Conservation (phyloP, 495 filamentous ascomycete species). For the Penicillium psychrofluorescens region DNA sequence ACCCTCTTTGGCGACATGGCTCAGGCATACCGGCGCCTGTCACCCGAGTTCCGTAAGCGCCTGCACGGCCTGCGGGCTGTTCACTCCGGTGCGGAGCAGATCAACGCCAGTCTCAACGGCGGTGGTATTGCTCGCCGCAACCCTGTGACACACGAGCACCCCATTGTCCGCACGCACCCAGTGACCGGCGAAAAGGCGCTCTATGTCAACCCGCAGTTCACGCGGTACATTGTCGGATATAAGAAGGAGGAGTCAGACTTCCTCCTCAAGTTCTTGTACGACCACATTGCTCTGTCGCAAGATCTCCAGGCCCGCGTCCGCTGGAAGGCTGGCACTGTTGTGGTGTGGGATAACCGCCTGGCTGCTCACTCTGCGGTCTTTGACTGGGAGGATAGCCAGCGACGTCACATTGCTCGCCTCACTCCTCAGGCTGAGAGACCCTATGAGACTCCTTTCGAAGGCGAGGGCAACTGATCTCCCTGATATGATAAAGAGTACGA, state of each 20-base stretch:
- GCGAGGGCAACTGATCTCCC: constrained; percentile 40
- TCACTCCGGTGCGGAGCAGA: constrained; percentile 51
- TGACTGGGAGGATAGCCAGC: constrained; percentile 74
- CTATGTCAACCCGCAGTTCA: constrained; percentile 78
- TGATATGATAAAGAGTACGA: not conserved
- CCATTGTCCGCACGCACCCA: constrained; percentile 56
- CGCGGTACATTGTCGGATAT: constrained; percentile 54
- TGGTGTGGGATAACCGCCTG: constrained; percentile 71
- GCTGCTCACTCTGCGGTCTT: constrained; percentile 71
- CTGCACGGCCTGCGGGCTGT: constrained; percentile 53
- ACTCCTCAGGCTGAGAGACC: constrained; percentile 78
- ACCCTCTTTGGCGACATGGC: constrained; percentile 55
- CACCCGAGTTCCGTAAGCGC: constrained; percentile 47
- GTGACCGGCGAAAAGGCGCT: constrained; percentile 69
- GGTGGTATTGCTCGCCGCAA: constrained; percentile 49
- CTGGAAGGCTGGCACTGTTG: constrained; percentile 51
- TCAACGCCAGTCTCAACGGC: constrained; percentile 37
- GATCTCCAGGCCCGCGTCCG: constrained; percentile 53
- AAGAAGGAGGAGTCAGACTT: constrained; percentile 62
- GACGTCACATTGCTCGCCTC: constrained; percentile 75
- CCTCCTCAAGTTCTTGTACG: constrained; percentile 58
- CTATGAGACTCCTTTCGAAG: constrained; percentile 52
- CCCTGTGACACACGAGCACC: constrained; percentile 48
- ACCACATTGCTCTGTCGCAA: constrained; percentile 52
- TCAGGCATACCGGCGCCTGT: constrained; percentile 49